Evolutionary conservation across 164 flowering plant genomes (phyloP).

Genomic region (Vitis rotundifolia): DNA sequence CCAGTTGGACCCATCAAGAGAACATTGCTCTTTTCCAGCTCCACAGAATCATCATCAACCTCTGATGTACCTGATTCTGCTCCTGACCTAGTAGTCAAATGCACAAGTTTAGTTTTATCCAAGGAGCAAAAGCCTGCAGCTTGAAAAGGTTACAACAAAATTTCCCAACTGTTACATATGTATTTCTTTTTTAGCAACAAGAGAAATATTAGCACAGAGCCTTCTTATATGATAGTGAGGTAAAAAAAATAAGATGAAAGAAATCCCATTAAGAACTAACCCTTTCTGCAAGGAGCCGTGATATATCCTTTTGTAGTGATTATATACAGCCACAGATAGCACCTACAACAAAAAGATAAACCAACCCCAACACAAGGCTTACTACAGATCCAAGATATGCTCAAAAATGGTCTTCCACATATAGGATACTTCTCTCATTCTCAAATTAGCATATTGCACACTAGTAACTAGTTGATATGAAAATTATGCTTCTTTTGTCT

Average conservation of each 20-base stretch:
- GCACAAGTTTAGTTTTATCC: conserved; percentile 20
- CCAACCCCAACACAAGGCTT: not conserved
- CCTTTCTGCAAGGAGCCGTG: conserved; percentile 64
- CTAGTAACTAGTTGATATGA: no score
- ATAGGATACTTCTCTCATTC: no score
- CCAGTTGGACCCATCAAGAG: conserved; percentile 99
- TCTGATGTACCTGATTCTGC: conserved; percentile 42
- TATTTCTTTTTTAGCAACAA: not conserved
- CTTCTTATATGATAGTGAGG: not conserved
- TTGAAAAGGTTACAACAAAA: not conserved
- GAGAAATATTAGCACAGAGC: not conserved
- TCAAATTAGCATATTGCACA: no score
- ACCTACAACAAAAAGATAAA: conserved; percentile 50
- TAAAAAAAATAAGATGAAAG: conserved; percentile 1
- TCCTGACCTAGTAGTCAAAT: conserved; percentile 59
- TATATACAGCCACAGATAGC: conserved; percentile 94
- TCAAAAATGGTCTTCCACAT: not conserved
- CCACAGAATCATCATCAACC: conserved; percentile 73
- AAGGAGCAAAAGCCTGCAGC: not conserved
- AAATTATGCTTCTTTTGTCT: no score
- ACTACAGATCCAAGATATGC: not conserved
- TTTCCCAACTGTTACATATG: no score
- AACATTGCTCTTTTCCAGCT: conserved; percentile 97
- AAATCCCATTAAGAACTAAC: conserved; percentile 37
- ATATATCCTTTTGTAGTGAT: conserved; percentile 90